These are phyloP conservation scores for Eucalyptus grandis DNA, from an alignment of 345 rosid genomes.

Conservation along the genomic window DNA sequence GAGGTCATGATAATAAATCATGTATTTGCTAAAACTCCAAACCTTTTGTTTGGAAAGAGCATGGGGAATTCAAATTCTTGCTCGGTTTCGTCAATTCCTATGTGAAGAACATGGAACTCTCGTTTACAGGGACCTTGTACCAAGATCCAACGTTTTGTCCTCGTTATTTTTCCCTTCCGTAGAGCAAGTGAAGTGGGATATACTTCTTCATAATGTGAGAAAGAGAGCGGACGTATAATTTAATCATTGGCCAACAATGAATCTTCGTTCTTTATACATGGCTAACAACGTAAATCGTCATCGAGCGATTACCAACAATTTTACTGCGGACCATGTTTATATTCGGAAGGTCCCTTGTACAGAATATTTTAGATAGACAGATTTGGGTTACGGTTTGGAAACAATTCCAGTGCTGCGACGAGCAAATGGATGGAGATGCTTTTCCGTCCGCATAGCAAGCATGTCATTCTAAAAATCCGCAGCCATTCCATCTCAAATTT, in stretches of 20 bases:
- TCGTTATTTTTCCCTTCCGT: neutral
- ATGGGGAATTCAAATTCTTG: neutral
- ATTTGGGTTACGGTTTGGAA: neutral
- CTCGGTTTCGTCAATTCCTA: neutral
- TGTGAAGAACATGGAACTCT: neutral
- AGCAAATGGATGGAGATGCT: neutral
- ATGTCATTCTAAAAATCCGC: neutral
- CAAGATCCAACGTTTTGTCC: neutral
- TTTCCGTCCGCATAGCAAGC: neutral
- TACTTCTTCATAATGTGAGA: neutral
- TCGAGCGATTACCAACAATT: neutral
- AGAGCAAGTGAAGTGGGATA: neutral
- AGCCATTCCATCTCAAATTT: neutral
- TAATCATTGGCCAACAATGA: neutral
- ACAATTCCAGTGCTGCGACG: neutral
- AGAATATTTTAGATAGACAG: neutral
- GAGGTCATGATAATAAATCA: neutral
- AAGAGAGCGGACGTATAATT: neutral
- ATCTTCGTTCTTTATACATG: neutral
- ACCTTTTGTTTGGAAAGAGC: neutral
- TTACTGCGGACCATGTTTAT: neutral
- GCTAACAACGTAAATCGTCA: neutral
- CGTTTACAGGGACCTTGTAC: neutral
- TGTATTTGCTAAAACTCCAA: neutral
- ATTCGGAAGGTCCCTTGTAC: neutral